Evolutionary conservation across 768 basidiomycete species (phyloP).

Genomic region (Cyclocybe aegerita): DNA sequence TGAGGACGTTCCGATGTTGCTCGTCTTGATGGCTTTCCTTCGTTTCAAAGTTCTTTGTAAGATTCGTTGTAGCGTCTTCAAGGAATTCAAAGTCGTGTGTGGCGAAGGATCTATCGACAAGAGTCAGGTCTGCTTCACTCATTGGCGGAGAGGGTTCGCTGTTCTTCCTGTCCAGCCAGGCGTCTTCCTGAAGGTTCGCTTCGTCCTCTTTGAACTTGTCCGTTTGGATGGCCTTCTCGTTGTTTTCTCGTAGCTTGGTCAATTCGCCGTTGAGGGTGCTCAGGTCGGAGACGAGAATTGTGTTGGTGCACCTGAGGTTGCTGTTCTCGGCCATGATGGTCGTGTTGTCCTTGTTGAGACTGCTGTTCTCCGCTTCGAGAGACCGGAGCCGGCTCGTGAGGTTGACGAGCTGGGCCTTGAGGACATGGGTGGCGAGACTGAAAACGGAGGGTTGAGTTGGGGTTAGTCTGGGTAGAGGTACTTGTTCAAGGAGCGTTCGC

Average conservation of each 20-base stretch:
- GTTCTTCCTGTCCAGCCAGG: too few species aligned
- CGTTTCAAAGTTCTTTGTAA: too few species aligned
- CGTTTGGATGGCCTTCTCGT: neutral
- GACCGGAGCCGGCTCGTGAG: conserved; percentile 13
- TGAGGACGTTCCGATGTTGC: too few species aligned
- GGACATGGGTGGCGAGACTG: conserved; percentile 7
- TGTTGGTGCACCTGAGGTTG: conserved; percentile 2
- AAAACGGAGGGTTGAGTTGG: conserved; percentile 2
- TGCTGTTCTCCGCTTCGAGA: conserved; percentile 27
- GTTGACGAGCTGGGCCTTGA: conserved; percentile 15
- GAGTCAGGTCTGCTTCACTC: too few species aligned
- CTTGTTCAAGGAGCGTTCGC: conserved; percentile 10
- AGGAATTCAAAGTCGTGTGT: too few species aligned
- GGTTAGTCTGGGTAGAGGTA: neutral
- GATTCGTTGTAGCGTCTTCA: too few species aligned
- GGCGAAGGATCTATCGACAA: too few species aligned
- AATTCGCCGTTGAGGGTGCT: conserved; percentile 23
- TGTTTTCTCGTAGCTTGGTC: conserved; percentile 9
- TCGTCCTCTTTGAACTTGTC: neutral
- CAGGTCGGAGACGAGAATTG: conserved; percentile 14
- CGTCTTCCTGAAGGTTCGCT: too few species aligned
- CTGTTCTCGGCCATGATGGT: conserved; percentile 9
- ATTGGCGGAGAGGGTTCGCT: too few species aligned
- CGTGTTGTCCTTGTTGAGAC: conserved; percentile 22
- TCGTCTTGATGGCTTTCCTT: too few species aligned